Evolutionary conservation across 805 yeast species (phyloP).

Genomic region (Lachancea dasiensis): DNA sequence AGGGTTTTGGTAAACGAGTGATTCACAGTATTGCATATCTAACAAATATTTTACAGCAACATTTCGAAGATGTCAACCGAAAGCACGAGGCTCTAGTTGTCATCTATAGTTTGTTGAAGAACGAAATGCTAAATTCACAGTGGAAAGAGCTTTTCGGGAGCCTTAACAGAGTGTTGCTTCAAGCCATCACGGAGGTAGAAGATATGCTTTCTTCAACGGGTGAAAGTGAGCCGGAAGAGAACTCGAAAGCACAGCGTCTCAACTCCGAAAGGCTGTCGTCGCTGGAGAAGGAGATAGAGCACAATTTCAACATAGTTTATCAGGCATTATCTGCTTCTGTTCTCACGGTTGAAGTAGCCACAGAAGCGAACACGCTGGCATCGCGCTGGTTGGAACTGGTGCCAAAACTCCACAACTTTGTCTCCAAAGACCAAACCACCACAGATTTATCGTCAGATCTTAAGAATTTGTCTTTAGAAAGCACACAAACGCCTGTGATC

Average conservation of each 20-base stretch:
- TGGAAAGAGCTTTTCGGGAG: constrained; percentile 51
- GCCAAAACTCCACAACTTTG: background rate
- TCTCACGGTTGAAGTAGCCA: constrained; percentile 34
- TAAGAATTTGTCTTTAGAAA: background rate
- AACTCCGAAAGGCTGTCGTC: constrained; percentile 15
- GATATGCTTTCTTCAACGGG: background rate
- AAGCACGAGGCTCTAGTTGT: constrained; percentile 38
- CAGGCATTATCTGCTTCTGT: constrained; percentile 38
- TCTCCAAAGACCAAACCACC: background rate
- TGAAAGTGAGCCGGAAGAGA: background rate
- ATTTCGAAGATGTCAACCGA: constrained; percentile 36
- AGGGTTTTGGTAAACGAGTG: constrained; percentile 37
- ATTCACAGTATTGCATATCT: constrained; percentile 21
- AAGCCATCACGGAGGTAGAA: background rate
- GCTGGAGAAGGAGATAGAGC: constrained; percentile 24
- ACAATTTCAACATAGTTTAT: constrained; percentile 35
- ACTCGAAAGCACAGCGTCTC: constrained; percentile 8
- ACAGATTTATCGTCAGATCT: constrained; percentile 1
- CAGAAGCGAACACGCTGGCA: constrained; percentile 34
- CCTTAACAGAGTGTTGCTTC: constrained; percentile 37
- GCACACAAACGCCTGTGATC: background rate
- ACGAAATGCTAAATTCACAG: constrained; percentile 44
- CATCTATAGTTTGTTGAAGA: constrained; percentile 39
- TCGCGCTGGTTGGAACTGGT: constrained; percentile 30
- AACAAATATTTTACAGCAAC: constrained; percentile 32